Evolutionary conservation across 805 yeast species (phyloP).

Genomic region (Saturnispora serradocipensis): DNA sequence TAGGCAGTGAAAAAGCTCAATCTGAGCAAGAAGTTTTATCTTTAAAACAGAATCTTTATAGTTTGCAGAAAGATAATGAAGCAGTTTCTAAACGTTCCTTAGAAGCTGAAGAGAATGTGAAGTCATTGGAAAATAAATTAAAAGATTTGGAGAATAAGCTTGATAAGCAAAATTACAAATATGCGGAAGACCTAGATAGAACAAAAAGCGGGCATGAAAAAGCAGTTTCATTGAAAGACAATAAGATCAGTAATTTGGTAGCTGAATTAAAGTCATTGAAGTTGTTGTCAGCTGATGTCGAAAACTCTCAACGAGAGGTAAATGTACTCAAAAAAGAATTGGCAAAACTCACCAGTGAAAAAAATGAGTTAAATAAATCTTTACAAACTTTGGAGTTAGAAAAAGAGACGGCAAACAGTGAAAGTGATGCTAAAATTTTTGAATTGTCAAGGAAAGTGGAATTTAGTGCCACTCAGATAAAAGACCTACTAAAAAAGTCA

Average conservation of each 20-base stretch:
- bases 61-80: not conserved
- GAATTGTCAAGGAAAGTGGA: not conserved
- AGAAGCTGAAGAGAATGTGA: not conserved
- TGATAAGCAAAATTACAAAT: not conserved
- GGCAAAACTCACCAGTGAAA: not conserved
- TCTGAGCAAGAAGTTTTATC: not conserved
- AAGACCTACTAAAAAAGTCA: not conserved
- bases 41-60: not conserved
- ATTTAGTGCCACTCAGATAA: not conserved
- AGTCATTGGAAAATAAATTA: not conserved
- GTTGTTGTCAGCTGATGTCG: not conserved
- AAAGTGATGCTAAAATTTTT: not conserved
- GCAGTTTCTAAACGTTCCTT: not conserved
- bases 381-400: not conserved
- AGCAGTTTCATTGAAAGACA: not conserved
- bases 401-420: not conserved
- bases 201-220: not conserved
- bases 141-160: not conserved
- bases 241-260: not conserved
- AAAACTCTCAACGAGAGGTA: not conserved
- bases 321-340: not conserved
- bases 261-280: not conserved
- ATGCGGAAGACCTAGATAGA: not conserved
- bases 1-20: not conserved
- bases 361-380: not conserved